These are phyloP conservation scores for Backusella australiensis DNA, from an alignment of 192 early-diverging fungal genomes.

Conservation along the genomic window DNA sequence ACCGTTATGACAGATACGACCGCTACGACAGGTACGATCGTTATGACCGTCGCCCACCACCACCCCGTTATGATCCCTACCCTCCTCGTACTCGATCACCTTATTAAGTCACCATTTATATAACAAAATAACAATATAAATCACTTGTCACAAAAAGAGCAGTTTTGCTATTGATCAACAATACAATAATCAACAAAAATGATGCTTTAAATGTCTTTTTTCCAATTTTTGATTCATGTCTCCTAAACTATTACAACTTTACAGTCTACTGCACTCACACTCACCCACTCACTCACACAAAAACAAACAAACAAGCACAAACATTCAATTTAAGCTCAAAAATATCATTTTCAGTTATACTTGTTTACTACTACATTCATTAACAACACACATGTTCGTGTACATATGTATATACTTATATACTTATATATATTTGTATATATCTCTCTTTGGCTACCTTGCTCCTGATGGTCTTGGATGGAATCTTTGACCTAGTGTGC, in stretches of 20 bases:
- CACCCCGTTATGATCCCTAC: slow-evolving; percentile 40
- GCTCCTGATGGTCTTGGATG: background rate
- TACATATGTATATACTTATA: background rate
- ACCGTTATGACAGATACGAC: slow-evolving; percentile 30
- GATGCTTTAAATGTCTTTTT: slow-evolving; percentile 4
- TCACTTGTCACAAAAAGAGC: background rate
- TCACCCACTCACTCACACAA: too few species aligned
- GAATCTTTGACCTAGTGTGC: background rate
- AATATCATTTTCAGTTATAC: background rate
- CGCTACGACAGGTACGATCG: slow-evolving; percentile 39
- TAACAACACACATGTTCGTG: background rate
- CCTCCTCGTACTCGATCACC: slow-evolving; percentile 34
- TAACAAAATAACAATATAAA: slow-evolving; percentile 2
- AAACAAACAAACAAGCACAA: too few species aligned
- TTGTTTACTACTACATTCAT: background rate
- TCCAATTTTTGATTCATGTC: slow-evolving; percentile 8
- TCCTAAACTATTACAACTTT: background rate
- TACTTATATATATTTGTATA: background rate
- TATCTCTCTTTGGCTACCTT: background rate
- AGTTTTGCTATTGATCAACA: background rate
- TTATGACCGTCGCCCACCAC: slow-evolving; percentile 41
- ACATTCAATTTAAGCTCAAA: background rate
- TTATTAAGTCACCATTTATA: slow-evolving; percentile 27
- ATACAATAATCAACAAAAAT: slow-evolving; percentile 5
- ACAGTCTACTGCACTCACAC: background rate